Conservation (phyloP, 495 filamentous ascomycete species). For the Annulohypoxylon nitens region DNA sequence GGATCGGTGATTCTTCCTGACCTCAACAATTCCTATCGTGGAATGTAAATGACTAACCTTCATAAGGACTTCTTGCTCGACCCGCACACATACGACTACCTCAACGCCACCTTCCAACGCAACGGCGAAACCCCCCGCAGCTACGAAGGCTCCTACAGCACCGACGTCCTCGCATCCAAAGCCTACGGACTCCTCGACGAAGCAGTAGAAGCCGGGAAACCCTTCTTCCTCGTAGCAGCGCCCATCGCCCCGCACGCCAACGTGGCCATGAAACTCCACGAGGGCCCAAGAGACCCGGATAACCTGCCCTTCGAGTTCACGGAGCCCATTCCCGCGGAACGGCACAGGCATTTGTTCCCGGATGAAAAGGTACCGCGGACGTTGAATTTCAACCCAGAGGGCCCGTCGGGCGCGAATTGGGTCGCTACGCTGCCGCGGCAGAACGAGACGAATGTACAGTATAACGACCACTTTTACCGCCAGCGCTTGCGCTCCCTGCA, state of each 20-base stretch:
- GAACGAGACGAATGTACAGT: conserved; percentile 67
- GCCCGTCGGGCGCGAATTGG: conserved; percentile 71
- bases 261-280: conserved; percentile 52
- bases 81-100: conserved; percentile 74
- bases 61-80: conserved; percentile 72
- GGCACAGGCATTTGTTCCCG: conserved; percentile 61
- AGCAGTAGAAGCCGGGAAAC: conserved; percentile 58
- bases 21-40: not conserved
- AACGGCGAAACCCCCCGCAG: conserved; percentile 68
- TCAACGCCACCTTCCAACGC: conserved; percentile 72
- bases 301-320: conserved; percentile 51
- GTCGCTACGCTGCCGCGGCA: conserved; percentile 64
- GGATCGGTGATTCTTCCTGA: conserved; percentile 50
- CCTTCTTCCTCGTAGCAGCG: conserved; percentile 73
- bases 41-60: conserved; percentile 9
- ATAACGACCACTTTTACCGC: conserved; percentile 75
- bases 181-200: conserved; percentile 73
- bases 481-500: conserved; percentile 71
- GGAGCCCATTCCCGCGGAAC: conserved; percentile 61
- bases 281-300: conserved; percentile 8
- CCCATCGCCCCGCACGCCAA: conserved; percentile 75
- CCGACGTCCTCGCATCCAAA: conserved; percentile 72
- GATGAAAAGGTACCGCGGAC: conserved; percentile 61
- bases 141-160: conserved; percentile 68
- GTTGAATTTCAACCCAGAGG: conserved; percentile 62